phyloP scores from a whole-genome alignment of 352 stramenopile species.

The Globisporangium nagaii region DNA sequence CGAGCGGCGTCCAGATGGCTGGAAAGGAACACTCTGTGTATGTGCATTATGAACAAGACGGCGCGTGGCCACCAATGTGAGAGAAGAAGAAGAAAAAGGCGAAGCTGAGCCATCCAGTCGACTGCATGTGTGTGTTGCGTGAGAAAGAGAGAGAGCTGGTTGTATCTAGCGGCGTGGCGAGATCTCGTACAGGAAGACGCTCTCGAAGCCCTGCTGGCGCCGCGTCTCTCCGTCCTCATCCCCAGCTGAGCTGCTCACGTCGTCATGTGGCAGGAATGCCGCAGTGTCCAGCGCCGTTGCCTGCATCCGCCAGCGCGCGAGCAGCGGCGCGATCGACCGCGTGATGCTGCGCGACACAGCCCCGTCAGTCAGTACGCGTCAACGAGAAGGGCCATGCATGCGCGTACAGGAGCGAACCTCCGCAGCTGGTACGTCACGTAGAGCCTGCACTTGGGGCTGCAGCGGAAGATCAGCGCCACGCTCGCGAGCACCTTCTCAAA shows the following conservation, averaged over 20 bases:
- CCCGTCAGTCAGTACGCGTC: no score
- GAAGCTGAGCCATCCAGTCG: constrained; percentile 55
- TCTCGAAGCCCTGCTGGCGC: constrained; percentile 23
- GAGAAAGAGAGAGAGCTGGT: no score
- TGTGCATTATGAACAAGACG: constrained; percentile 2
- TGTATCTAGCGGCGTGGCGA: background rate
- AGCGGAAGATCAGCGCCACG: constrained; percentile 56
- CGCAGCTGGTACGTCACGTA: constrained; percentile 66
- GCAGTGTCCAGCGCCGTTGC: constrained; percentile 25
- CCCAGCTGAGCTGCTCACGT: background rate
- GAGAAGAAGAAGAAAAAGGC: constrained; percentile 50
- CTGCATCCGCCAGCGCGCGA: constrained; percentile 43
- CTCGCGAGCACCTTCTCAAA: constrained; percentile 70
- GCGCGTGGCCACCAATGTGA: constrained; percentile 13
- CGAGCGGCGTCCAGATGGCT: constrained; percentile 3
- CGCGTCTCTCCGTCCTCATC: constrained; percentile 3
- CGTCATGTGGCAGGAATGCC: constrained; percentile 12
- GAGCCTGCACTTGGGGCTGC: constrained; percentile 32
- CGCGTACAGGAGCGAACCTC: constrained; percentile 16
- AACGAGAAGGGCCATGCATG: background rate
- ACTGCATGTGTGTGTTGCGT: constrained; percentile 5
- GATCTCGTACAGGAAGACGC: constrained; percentile 61
- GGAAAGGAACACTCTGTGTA: constrained; percentile 6
- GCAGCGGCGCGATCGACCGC: constrained; percentile 46
- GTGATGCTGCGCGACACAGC: constrained; percentile 42